Evolutionary conservation across 805 yeast species (phyloP), one percentile per base, ranked within the genome.

Genomic region (Lachancea fermentati): DNA sequence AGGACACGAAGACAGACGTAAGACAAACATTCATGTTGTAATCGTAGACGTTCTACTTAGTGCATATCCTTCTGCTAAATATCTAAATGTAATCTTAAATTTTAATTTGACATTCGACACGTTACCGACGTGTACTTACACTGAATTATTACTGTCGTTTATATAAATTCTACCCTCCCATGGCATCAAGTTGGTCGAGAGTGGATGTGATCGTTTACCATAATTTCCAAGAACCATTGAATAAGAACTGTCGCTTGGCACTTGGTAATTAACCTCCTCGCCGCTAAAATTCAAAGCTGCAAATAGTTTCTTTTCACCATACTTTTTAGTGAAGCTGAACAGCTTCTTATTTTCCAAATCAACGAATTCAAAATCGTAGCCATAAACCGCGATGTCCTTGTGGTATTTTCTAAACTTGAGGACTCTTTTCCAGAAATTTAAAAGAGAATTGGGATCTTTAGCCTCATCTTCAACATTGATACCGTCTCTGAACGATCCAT

Each of bases 111-210:
- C n/a, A n/a, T n/a, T n/a, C n/a, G n/a, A n/a, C n/a, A n/a, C n/a
- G n/a, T n/a, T n/a, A n/a, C n/a, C n/a, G n/a, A n/a, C n/a, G n/a
- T n/a, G n/a, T n/a, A n/a, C n/a, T n/a, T n/a, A n/a, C n/a, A n/a
- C n/a, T n/a, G n/a, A n/a, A n/a, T n/a, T n/a, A n/a, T n/a, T n/a
- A n/a, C n/a, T n/a, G n/a, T n/a, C n/a, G n/a, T n/a, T n/a, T n/a
- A n/a, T n/a, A n/a, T 67, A 71, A 11, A 69, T 54, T 58, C 75
- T 67, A 9, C 69, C 72, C 51, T 71, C 77, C 55, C 66, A 72
- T 30, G 76, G 69, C 35, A 57, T 49, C 49, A 72, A 63, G 25
- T 46, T 44, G 12, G 50, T 60, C 29, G 46, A 41, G 5, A 42
- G 30, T 12, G 51, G 54, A 19, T 42, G 42, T 1, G 37, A 51